These are phyloP conservation scores for Uronychia binucleata DNA, from an alignment of 73 alveolate genomes.

Conservation along the genomic window DNA sequence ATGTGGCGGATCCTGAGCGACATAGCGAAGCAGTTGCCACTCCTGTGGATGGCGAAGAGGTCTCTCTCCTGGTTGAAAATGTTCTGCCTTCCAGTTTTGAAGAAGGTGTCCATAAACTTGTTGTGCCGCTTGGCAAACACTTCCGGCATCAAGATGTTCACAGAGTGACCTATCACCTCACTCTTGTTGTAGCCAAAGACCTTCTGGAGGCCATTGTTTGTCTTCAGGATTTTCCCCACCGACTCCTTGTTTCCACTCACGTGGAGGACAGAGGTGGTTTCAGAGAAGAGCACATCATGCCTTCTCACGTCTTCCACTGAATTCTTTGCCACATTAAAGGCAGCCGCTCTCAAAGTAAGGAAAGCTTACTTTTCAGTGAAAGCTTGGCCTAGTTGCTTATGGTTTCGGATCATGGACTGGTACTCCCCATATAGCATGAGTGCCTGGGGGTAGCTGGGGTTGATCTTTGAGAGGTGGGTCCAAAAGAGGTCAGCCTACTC, in stretches of 20 bases:
- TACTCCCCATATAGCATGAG: conserved; percentile 44
- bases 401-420: conserved; percentile 23
- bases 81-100: conserved; percentile 34
- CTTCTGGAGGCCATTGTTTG: conserved; percentile 27
- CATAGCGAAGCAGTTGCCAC: conserved; percentile 38
- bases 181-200: conserved; percentile 33
- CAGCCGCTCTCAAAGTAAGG: not conserved
- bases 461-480: conserved; percentile 16
- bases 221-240: conserved; percentile 35
- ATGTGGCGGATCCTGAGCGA: conserved; percentile 18
- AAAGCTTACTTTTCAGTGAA: conserved; percentile 17
- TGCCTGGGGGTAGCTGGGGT: conserved; percentile 35
- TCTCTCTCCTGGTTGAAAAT: conserved; percentile 31
- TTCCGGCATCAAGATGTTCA: conserved; percentile 28
- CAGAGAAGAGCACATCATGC: conserved; percentile 34
- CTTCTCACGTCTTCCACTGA: not conserved
- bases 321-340: not conserved
- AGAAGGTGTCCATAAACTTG: conserved; percentile 34
- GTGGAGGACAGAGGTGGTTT: conserved; percentile 37
- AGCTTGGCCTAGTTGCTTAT: conserved; percentile 30
- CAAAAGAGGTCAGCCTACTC: conserved; percentile 32
- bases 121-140: conserved; percentile 27
- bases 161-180: conserved; percentile 44
- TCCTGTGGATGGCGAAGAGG: conserved; percentile 30
- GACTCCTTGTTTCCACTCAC: conserved; percentile 43